Evolutionary conservation across 768 basidiomycete species (phyloP), one percentile per base, ranked within the genome.

Genomic region (Cystobasidium tubakii): DNA sequence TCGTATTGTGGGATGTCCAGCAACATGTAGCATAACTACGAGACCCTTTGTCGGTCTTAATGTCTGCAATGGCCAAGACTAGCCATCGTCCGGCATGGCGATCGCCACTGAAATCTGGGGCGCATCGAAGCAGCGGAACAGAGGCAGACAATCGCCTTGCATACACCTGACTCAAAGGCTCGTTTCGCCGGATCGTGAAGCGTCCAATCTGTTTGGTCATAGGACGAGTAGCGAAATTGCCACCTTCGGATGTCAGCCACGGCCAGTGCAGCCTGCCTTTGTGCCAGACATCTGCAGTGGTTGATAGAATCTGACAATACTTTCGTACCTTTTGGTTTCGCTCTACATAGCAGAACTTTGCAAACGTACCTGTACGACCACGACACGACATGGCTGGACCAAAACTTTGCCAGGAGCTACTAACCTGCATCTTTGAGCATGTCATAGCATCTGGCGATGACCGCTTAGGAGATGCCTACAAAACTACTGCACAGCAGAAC

Each of bases 381-480:
- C 12, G 19, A 65, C 9, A 15, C 63, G 34, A 65, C 34, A 39
- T 65, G 34, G 63, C 36, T 43, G 25, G 43, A 13, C 27, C n/a
- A 2, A 55, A 39, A 27, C 69, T 71, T 27, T 71, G 69, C 44
- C 33, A 55, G 6, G 69, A 71, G 27, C 69, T 71, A 23, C 69
- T 71, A 10, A 34, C 54, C 27, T 27, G 31, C 29, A 71, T 71
- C 29, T 71, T 71, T 25, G 69, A 71, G 36, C 23, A 71, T 17
- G 23, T 36, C 23, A 19, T 71, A 21, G 19, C 46, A 53, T 6
- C 29, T 60, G 36, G 39, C n/a, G 17, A 29, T 62, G 33, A 15
- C 29, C 6, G 42, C 27, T 3, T 36, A 43, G 44, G 23, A 2
- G 9, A 17, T 54, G 2, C 66, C 7, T 31, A 6, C 29, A 17